Conservation (phyloP, 768 basidiomycete species). For the Collybia nuda region DNA sequence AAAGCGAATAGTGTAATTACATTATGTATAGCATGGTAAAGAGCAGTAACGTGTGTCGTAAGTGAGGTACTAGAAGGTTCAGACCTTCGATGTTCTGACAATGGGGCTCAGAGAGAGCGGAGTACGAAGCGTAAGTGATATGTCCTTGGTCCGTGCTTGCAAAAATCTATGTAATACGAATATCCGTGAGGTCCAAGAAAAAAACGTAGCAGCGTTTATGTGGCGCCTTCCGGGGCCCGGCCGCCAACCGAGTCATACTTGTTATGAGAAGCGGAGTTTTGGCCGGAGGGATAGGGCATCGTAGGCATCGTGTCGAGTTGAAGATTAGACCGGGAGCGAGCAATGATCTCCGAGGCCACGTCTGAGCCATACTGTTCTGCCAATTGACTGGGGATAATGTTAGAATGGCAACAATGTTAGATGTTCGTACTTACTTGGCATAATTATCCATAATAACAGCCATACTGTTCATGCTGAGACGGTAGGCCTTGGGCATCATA, state of each 20-base stretch:
- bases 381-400: slow-evolving; percentile 49
- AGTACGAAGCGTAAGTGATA: too few species aligned
- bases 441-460: slow-evolving; percentile 85
- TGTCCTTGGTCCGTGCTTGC: too few species aligned
- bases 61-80: too few species aligned
- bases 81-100: too few species aligned
- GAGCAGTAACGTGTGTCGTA: too few species aligned
- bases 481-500: slow-evolving; percentile 84
- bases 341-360: slow-evolving; percentile 58
- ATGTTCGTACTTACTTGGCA: slow-evolving; percentile 53
- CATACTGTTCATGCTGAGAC: slow-evolving; percentile 72
- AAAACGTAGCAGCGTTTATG: too few species aligned
- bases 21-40: too few species aligned
- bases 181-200: too few species aligned
- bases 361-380: slow-evolving; percentile 72
- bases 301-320: slow-evolving; percentile 31
- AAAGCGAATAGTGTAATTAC: too few species aligned
- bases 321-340: slow-evolving; percentile 56
- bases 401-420: not conserved
- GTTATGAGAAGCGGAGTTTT: slow-evolving; percentile 9
- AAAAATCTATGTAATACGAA: too few species aligned
- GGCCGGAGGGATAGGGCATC: slow-evolving; percentile 19
- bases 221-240: slow-evolving; percentile 11
- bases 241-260: slow-evolving; percentile 22
- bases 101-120: too few species aligned